Conservation (phyloP, 805 yeast genomes). For the Saccharomyces jurei region DNA sequence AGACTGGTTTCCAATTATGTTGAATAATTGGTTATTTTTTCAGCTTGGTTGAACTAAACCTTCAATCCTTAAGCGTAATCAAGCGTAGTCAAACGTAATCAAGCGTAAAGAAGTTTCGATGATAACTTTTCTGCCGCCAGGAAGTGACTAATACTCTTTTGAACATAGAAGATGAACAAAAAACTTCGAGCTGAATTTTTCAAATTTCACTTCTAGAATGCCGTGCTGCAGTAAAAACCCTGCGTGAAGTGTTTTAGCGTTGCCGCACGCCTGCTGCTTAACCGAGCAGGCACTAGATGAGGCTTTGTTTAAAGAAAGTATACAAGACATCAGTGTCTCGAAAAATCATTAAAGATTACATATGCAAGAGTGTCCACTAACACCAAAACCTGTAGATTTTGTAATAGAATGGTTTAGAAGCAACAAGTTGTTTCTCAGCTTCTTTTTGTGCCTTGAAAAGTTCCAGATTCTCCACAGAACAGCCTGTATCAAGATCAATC, state of each 20-base stretch:
- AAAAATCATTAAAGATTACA: not conserved
- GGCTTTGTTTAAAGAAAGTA: not conserved
- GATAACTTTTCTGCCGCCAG: not conserved
- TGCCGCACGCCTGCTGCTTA: not conserved
- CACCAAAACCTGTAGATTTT: conserved; percentile 33
- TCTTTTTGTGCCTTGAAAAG: conserved; percentile 34
- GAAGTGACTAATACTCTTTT: not conserved
- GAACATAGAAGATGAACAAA: not conserved
- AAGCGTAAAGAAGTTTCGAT: not conserved
- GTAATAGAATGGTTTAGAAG: conserved; percentile 28
- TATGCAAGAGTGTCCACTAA: conserved; percentile 6
- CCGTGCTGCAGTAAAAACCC: not conserved
- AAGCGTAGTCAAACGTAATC: not conserved
- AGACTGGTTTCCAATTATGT: not conserved
- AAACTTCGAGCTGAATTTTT: not conserved
- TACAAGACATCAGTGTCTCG: no score
- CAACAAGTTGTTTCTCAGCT: conserved; percentile 26
- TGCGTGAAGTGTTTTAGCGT: not conserved
- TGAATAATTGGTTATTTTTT: not conserved
- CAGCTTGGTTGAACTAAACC: not conserved
- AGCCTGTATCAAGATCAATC: conserved; percentile 51
- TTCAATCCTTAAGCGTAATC: not conserved
- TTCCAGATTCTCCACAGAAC: conserved; percentile 42
- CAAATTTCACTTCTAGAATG: not conserved
- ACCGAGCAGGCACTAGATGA: not conserved